Evolutionary conservation across 768 basidiomycete species (phyloP), one percentile per base, ranked within the genome.

Genomic region (Mycena leptocephala): DNA sequence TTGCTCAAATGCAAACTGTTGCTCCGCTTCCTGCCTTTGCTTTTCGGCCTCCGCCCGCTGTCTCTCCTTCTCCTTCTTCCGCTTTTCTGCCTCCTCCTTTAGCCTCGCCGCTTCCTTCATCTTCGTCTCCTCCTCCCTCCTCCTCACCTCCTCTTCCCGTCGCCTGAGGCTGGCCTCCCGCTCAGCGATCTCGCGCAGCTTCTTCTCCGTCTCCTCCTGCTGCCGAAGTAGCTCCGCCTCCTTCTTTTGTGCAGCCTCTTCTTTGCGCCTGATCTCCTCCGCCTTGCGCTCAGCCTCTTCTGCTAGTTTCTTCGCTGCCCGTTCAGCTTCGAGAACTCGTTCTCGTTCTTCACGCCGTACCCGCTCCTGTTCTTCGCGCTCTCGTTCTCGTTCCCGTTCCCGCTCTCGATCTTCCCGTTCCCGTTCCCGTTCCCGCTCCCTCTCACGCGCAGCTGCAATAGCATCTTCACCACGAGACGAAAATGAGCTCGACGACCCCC

Each of bases 1-100:
- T 75, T 83, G 83, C 48, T 84, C 85, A 78, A 84, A 88, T 39
- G 89, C 86, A 22, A 51, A 43, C 63, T 46, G 63, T 64, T 46
- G 26, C 41, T 64, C 71, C 86, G 83, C 76, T 72, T 87, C 85
- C 39, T 35, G n/a, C 32, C 62, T 51, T 35, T 80, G 74, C 61
- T 85, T 84, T 58, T 84, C 84, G 63, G 84, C 82, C 41, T 84
- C 83, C 62, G 80, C 80, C 75, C 80, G 78, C 62, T 46, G 76
- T 58, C 78, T 75, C 22, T 78, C 77, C 24, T 76, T 74, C 39
- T 80, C 75, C 51, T 83, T 78, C 46, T 62, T 78, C 69, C 48
- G 76, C 67, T 58, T 76, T 79, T 35, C 37, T 30, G 59, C 37
- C 32, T 46, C 41, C 18, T 43, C 41, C 16, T 16, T 16, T 43